phyloP scores from a whole-genome alignment of 2,329 filamentous ascomycete genomes.

The Ceratocystis harringtonii region DNA sequence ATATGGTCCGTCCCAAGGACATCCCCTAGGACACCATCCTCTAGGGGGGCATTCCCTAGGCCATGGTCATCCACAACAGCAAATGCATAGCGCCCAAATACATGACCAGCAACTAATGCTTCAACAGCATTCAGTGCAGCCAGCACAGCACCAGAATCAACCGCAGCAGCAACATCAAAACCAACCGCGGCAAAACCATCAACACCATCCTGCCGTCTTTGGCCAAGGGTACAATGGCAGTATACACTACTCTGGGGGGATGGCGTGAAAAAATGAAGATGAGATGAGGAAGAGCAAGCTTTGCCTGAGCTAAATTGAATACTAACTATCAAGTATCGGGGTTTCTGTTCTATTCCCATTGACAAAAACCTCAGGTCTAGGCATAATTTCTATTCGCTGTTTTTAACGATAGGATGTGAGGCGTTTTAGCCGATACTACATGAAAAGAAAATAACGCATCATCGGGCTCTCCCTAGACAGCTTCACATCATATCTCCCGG shows the following conservation, averaged over 20 bases:
- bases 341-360: neutral
- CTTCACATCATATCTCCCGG: too few species aligned
- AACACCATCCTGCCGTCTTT: constrained; percentile 1
- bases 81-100: constrained; percentile 1
- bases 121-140: neutral
- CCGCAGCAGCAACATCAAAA: neutral
- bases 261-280: neutral
- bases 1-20: neutral
- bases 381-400: too few species aligned
- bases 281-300: neutral
- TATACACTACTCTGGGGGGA: constrained; percentile 2
- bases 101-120: neutral
- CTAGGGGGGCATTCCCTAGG: neutral
- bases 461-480: too few species aligned
- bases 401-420: too few species aligned
- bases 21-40: neutral
- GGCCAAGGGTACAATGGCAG: neutral
- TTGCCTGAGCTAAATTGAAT: neutral
- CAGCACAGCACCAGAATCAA: neutral
- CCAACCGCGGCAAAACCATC: neutral
- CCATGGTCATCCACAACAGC: neutral
- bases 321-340: neutral
- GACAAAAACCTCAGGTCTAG: too few species aligned
- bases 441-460: too few species aligned
- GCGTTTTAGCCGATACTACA: too few species aligned